Base-by-base conservation (phyloP, 208 protist genomes). In the Tritrichomonas foetus region DNA sequence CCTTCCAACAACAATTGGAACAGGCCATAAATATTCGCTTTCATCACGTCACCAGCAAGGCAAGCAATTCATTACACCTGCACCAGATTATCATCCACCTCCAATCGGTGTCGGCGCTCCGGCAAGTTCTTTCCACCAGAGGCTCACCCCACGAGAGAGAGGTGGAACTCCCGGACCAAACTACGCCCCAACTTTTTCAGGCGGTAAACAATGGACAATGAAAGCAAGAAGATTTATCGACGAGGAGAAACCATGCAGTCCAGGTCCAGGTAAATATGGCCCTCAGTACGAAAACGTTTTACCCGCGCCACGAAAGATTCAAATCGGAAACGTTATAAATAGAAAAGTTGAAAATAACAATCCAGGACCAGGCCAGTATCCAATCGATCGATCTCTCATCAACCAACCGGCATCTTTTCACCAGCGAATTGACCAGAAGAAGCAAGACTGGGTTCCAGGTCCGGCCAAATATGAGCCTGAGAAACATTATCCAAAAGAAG, bases 1-100 rank as follows among this genome's bases (percentile, higher is more conserved):
- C 44, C 13, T 57, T 30, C 41, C n/a, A 57, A 89, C 78, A 61
- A 89, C 78, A 89, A 89, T 89, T 36, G 78, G 78, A 44, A 57
- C 25, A 89, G 78, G 78, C 13, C 44, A 57, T 0, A 89, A 57
- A 89, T 57, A 89, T 50, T 57, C 78, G 14, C 33, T 89, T 27
- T 33, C 41, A 2, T 27, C 16, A 3, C 78, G 78, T 27, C 1
- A 25, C 14, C 53, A 57, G 57, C 47, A 44, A 57, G 27, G 47
- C 3, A n/a, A 69, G 13, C 5, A 33, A 33, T 16, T 69, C n/a
- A 5, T n/a, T 33, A 69, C 22, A n/a, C 64, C 64, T n/a, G 64
- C 22, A 33, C 64, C 64, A 69, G n/a, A 11, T n/a, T 69, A 69
- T 30, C 16, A n/a, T 69, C 64, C 64, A 69, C 64, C 64, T 33